Percentiles rank a stretch among this genome's conserved stretches.
These are phyloP conservation scores for Boletus bicolor DNA, from an alignment of 768 basidiomycete genomes.

Conservation along the genomic window DNA sequence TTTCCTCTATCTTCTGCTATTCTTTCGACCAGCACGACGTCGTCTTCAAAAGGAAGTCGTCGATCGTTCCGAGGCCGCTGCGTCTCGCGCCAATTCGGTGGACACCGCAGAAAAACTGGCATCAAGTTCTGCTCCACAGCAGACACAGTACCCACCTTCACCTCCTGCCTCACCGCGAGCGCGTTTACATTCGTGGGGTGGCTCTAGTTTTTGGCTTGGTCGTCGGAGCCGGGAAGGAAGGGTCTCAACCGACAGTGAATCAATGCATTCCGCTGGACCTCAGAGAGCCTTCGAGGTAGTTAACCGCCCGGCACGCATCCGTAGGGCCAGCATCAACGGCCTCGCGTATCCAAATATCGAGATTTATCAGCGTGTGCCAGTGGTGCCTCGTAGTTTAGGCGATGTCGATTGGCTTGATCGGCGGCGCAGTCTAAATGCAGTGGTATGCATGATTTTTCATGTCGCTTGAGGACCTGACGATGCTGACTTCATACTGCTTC, in stretches of 20 bases:
- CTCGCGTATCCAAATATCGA: conserved; percentile 42
- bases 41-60: conserved; percentile 17
- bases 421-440: conserved; percentile 64
- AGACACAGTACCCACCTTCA: conserved; percentile 30
- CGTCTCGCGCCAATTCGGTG: conserved; percentile 37
- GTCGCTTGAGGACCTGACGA: conserved; percentile 13
- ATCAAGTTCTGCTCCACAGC: conserved; percentile 27
- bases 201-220: conserved; percentile 35
- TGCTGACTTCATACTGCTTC: conserved; percentile 20
- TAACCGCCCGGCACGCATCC: conserved; percentile 50
- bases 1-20: conserved; percentile 34
- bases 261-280: conserved; percentile 33
- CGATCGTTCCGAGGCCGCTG: conserved; percentile 23
- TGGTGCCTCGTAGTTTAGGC: conserved; percentile 51
- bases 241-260: conserved; percentile 39
- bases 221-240: conserved; percentile 37
- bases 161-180: conserved; percentile 32
- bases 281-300: conserved; percentile 47
- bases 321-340: conserved; percentile 47
- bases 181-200: conserved; percentile 39
- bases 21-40: conserved; percentile 11
- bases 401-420: conserved; percentile 80
- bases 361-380: conserved; percentile 44
- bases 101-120: conserved; percentile 42
- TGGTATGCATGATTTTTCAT: conserved; percentile 46